phyloP scores from a whole-genome alignment of 805 yeast genomes.

The Saccharomycopsis amapae region DNA sequence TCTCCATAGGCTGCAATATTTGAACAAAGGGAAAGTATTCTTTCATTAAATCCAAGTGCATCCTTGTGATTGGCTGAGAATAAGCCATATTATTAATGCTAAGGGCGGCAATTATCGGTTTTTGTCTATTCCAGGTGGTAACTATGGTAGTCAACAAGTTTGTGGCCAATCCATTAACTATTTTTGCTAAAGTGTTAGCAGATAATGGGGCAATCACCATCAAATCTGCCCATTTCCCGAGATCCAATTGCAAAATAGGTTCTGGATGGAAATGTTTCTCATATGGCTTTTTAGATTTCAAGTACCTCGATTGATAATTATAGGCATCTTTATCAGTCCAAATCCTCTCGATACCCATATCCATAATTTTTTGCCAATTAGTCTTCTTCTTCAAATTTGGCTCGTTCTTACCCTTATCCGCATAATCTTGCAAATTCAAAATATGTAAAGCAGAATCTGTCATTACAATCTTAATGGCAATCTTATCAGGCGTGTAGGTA shows the following conservation, averaged over 20 bases:
- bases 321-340: conserved; percentile 17
- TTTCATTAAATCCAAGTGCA: conserved; percentile 52
- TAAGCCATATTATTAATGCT: conserved; percentile 82
- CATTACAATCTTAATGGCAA: conserved; percentile 77
- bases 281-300: conserved; percentile 1
- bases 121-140: conserved; percentile 69
- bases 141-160: conserved; percentile 66
- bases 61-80: conserved; percentile 69
- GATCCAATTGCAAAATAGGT: conserved; percentile 69
- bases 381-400: conserved; percentile 14
- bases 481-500: conserved; percentile 62
- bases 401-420: not conserved
- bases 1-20: conserved; percentile 70
- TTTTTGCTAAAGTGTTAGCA: conserved; percentile 71
- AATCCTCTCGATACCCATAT: conserved; percentile 16
- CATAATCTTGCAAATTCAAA: conserved; percentile 1
- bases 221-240: conserved; percentile 80
- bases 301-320: conserved; percentile 6
- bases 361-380: conserved; percentile 18
- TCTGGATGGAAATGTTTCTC: conserved; percentile 31
- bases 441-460: conserved; percentile 34
- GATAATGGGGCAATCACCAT: conserved; percentile 69
- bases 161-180: conserved; percentile 71
- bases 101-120: conserved; percentile 71
- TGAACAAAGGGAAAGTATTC: conserved; percentile 75